These are phyloP conservation scores for Mycena amicta DNA, from an alignment of 768 basidiomycete species.

Conservation along the genomic window DNA sequence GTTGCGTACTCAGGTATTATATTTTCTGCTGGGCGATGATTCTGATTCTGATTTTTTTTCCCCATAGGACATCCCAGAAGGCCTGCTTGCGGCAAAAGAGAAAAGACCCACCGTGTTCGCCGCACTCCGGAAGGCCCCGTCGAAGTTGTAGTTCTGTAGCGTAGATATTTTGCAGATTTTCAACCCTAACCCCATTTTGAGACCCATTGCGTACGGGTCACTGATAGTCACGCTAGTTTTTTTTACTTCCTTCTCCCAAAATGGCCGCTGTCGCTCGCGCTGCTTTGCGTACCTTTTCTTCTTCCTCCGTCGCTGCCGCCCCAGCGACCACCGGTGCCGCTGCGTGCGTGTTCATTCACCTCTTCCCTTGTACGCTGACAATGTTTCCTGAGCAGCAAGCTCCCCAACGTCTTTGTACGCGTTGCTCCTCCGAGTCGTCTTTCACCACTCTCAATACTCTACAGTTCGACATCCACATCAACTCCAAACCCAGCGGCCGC, in stretches of 20 bases:
- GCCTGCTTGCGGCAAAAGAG: background rate
- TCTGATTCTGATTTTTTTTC: background rate
- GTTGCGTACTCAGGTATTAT: conserved; percentile 5
- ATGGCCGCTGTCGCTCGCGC: conserved; percentile 33
- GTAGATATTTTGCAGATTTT: background rate
- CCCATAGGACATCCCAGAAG: background rate
- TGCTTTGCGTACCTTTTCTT: conserved; percentile 17
- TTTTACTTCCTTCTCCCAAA: conserved; percentile 33
- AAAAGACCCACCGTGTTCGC: background rate
- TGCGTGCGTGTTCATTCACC: background rate
- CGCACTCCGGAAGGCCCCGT: background rate
- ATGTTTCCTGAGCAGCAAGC: conserved; percentile 3
- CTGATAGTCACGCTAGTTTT: no score
- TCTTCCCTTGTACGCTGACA: background rate
- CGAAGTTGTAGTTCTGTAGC: background rate
- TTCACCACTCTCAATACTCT: background rate
- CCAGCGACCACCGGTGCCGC: conserved; percentile 1
- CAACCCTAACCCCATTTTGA: no score
- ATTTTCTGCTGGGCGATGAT: background rate
- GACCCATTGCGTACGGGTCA: no score
- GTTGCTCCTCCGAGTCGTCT: background rate
- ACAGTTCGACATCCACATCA: conserved; percentile 70
- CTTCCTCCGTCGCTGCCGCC: conserved; percentile 11
- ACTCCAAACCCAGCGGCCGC: conserved; percentile 44
- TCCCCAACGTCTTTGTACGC: conserved; percentile 19